Percentiles rank a stretch among this genome's conserved stretches.
Evolutionary conservation across 768 basidiomycete species (phyloP).

Genomic region (Cystofilobasidium bisporidii): DNA sequence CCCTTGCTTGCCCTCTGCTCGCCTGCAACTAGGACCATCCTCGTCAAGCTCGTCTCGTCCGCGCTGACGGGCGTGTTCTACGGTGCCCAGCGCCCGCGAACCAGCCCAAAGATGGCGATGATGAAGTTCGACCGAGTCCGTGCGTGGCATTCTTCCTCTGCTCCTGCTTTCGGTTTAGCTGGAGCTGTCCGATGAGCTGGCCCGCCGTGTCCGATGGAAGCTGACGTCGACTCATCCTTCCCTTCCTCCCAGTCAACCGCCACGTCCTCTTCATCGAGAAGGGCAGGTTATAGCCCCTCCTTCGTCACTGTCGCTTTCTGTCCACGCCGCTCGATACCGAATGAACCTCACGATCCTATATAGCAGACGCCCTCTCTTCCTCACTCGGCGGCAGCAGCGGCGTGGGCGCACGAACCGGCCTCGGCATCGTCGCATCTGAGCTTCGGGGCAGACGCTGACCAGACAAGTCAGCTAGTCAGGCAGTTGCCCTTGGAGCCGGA

Average conservation of each 20-base stretch:
- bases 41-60: conserved; percentile 79
- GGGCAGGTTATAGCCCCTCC: conserved; percentile 4
- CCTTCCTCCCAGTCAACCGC: conserved; percentile 48
- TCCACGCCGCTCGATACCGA: background rate
- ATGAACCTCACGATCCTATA: too few relatives aligned
- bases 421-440: too few relatives aligned
- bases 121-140: conserved; percentile 86
- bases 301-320: background rate
- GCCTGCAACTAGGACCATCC: conserved; percentile 56
- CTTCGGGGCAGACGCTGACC: too few relatives aligned
- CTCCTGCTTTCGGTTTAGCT: background rate
- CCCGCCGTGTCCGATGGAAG: too few relatives aligned
- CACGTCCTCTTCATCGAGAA: conserved; percentile 69
- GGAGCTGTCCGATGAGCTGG: too few relatives aligned
- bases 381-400: background rate
- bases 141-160: conserved; percentile 41
- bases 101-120: conserved; percentile 70
- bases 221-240: background rate
- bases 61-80: conserved; percentile 90
- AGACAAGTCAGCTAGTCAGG: too few relatives aligned
- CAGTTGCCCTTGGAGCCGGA: too few relatives aligned
- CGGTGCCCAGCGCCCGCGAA: conserved; percentile 63
- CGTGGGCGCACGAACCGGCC: too few relatives aligned
- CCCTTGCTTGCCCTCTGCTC: background rate
- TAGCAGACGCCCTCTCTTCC: too few relatives aligned